These are phyloP conservation scores for Zygotorulaspora chibaensis DNA, from an alignment of 805 yeast species.

Conservation along the genomic window DNA sequence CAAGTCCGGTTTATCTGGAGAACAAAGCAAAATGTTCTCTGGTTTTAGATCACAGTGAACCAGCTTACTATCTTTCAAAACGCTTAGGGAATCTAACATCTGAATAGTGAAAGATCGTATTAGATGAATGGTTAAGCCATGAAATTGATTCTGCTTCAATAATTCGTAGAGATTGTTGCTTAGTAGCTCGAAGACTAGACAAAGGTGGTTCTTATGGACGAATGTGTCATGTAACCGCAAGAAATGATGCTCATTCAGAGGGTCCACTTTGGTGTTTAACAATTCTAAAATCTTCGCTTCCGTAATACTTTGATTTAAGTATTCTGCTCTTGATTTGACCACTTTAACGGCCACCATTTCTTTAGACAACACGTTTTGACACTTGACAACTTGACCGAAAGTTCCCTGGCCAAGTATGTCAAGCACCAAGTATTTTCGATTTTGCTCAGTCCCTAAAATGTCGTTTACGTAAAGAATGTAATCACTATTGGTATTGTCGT, in stretches of 20 bases:
- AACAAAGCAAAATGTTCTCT: constrained; percentile 79
- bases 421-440: constrained; percentile 79
- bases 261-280: constrained; percentile 66
- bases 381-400: constrained; percentile 97
- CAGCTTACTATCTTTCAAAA: constrained; percentile 74
- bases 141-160: constrained; percentile 87
- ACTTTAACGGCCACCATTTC: constrained; percentile 93
- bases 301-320: constrained; percentile 82
- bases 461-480: constrained; percentile 93
- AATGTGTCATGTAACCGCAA: constrained; percentile 80
- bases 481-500: constrained; percentile 83
- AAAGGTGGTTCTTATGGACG: constrained; percentile 86
- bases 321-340: constrained; percentile 87
- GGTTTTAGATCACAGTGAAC: constrained; percentile 98
- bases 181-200: constrained; percentile 85
- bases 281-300: constrained; percentile 85
- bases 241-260: constrained; percentile 68
- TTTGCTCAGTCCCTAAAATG: constrained; percentile 65
- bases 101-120: constrained; percentile 78
- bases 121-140: constrained; percentile 76
- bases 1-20: constrained; percentile 68
- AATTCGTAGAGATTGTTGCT: constrained; percentile 87
- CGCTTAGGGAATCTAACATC: constrained; percentile 71
- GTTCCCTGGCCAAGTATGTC: constrained; percentile 96
- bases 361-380: constrained; percentile 66